Conservation (phyloP, 179 eudicot species). For the Carnegiea gigantea region DNA sequence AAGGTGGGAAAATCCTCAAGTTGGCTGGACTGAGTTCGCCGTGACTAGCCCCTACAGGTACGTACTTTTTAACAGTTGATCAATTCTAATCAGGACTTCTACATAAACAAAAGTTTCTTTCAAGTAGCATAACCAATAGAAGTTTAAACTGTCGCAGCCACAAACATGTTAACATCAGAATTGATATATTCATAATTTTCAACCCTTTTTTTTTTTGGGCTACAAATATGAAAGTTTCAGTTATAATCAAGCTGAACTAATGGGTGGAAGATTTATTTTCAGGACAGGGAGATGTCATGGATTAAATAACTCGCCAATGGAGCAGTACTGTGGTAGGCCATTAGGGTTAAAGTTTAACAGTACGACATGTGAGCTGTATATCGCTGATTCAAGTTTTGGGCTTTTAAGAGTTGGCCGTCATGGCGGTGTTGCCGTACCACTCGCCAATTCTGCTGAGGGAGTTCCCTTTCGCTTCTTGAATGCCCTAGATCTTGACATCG, state of each 20-base stretch:
- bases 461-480: conserved; percentile 3
- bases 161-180: too few relatives aligned
- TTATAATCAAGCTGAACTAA: too few relatives aligned
- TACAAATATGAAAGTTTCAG: too few relatives aligned
- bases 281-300: conserved; percentile 24
- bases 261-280: too few relatives aligned
- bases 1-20: neutral
- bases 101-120: too few relatives aligned
- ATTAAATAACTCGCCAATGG: neutral
- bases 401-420: neutral
- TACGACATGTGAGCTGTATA: conserved; percentile 14
- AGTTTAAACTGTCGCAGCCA: too few relatives aligned
- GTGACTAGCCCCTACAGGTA: conserved; percentile 21
- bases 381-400: conserved; percentile 14
- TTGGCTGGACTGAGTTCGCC: conserved; percentile 5
- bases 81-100: too few relatives aligned
- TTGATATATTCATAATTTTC: too few relatives aligned
- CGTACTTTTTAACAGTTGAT: neutral
- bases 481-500: conserved; percentile 2
- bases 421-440: conserved; percentile 10
- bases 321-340: conserved; percentile 24
- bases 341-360: conserved; percentile 21
- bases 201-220: too few relatives aligned
- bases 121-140: too few relatives aligned
- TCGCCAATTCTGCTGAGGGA: conserved; percentile 6